phyloP scores from a whole-genome alignment of 805 yeast genomes.

The Saccharomycopsis fermentans region DNA sequence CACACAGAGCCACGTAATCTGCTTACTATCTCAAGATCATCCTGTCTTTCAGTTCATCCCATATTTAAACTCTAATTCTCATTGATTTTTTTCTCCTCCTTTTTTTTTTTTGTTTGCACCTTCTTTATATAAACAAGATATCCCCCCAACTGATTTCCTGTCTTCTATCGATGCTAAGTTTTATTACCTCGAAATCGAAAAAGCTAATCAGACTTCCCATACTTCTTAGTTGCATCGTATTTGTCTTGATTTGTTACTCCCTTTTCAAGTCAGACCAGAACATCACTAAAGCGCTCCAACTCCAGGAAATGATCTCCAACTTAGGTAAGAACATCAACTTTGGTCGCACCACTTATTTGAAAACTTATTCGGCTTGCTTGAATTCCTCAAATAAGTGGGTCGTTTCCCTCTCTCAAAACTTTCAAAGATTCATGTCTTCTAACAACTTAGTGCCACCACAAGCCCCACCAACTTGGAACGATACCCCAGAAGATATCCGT shows the following conservation, averaged over 20 bases:
- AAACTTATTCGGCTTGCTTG: neutral
- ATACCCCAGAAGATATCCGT: conserved; percentile 41
- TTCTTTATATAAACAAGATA: neutral
- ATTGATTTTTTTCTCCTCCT: neutral
- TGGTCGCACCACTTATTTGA: neutral
- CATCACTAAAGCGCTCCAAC: neutral
- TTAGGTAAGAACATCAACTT: conserved; percentile 14
- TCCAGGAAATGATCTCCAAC: conserved; percentile 3
- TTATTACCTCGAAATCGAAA: neutral
- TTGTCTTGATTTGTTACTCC: conserved; percentile 15
- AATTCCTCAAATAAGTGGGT: neutral
- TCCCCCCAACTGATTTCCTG: neutral
- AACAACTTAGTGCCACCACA: conserved; percentile 25
- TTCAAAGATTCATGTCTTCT: conserved; percentile 1
- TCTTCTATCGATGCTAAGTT: neutral
- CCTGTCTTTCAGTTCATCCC: too few species aligned
- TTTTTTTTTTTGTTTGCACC: neutral
- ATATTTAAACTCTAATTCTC: too few species aligned
- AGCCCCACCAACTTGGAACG: conserved; percentile 47
- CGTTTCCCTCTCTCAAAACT: neutral
- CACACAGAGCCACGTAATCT: too few species aligned
- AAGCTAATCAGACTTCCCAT: neutral
- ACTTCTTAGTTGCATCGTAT: conserved; percentile 2
- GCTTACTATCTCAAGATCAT: too few species aligned
- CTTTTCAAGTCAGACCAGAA: conserved; percentile 11